Evolutionary conservation across 1,284 basidiomycete genomes (phyloP), one percentile per base, ranked within the genome.

Genomic region (Cryptococcus jaspeensis): DNA sequence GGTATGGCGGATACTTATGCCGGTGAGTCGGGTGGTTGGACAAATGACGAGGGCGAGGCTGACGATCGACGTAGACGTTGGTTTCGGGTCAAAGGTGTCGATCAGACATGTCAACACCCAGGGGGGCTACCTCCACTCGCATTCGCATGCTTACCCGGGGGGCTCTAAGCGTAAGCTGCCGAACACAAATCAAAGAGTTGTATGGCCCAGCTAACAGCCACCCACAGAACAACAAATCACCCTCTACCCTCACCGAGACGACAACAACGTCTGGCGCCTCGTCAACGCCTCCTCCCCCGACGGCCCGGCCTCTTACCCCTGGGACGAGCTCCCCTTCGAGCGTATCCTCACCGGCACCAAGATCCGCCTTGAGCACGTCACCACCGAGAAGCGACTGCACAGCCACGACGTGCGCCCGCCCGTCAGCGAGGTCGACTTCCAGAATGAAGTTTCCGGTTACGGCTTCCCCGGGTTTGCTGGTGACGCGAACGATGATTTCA

Each of bases 401-500:
- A 93, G 90, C 48, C 96, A 99, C 78, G 93, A 97, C 66, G 79
- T 89, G 64, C 87, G 95, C 39, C 91, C 96, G 3, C 93, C 94
- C 15, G 86, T 99, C n/a, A 93, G 90, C 47, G 95, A 99, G 58
- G 92, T 96, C 53, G 96, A 99, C 67, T 99, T 97, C 81, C 96
- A 99, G 80, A 95, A 98, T 71, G 96, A 99, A 75, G 94, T 98
- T 0, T 95, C 93, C 1, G 92, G 82, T 1, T 99, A 99, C 70
- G 96, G 96, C 3, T 87, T 90, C 80, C 80, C 85, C 1, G 88
- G 86, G 5, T 77, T 78, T 52, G 71, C 66, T 22, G 78, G 78
- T 23, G 95, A 98, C 71, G 84, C 86, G 52, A 98, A 99, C 74
- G 95, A 99, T 74, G 92, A 98, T 74, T 99, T 93, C 85, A 81